Base-by-base conservation (phyloP, 2,329 filamentous ascomycete species). In the Monosporascus sp. region DNA sequence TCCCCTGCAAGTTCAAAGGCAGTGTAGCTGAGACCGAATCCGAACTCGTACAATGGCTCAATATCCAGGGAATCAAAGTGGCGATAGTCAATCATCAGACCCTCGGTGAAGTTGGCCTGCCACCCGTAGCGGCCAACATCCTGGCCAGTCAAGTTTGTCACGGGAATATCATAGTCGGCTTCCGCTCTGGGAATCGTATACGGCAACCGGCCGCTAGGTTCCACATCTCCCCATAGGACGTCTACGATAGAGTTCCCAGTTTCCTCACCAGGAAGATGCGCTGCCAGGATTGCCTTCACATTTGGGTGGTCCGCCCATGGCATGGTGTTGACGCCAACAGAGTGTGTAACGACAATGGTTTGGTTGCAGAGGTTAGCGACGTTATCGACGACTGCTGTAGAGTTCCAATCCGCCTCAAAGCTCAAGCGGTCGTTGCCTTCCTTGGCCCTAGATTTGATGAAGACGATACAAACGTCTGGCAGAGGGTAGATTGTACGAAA, bases 181-280 rank as follows among this genome's bases (percentile, higher is more conserved):
- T 72, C 76, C 3, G 73, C 70, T 44, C 71, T 69, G 14, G 81
- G 82, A 55, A 85, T 76, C 0, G 83, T 86, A 66, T 85, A 86
- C 1, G 81, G 77, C 1, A 84, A 71, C 77, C 79, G 5, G 81
- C 85, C 59, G 75, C 76, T 78, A 0, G 83, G 83, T 60, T 81
- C 81, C 40, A 78, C 73, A 47, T 75, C 75, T 20, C 84, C 84
- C 60, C 82, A 87, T 9, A 88, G 75, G 17, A 87, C 69, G 58
- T 84, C 82, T 3, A 78, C 78, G 26, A 86, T 76, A 1, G 81
- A 73, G 55, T 84, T 81, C 2, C 84, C 84, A 16, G 76, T 79
- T 58, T 87, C 79, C 61, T 87, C 77, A 6, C 84, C 84, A 0
- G 83, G 81, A 26, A 85, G 71, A 63, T 81, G 79, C 9, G 81